phyloP scores from a whole-genome alignment of 805 yeast species.

The Wickerhamiella alocasiicola region DNA sequence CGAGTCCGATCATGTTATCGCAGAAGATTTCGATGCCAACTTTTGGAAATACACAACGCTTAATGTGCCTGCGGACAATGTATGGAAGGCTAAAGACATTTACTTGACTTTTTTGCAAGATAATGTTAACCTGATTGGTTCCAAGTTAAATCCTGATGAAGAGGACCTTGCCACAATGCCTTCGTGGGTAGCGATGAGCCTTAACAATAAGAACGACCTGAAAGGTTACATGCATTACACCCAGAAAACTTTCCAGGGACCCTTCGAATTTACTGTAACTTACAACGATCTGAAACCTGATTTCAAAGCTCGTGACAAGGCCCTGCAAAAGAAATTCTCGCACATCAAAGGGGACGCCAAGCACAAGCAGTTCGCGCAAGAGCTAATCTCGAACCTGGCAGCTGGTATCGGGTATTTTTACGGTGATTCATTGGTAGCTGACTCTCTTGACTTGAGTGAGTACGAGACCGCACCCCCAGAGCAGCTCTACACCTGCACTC shows the following conservation, averaged over 20 bases:
- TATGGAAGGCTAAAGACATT: slow-evolving; percentile 71
- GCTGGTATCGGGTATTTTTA: slow-evolving; percentile 87
- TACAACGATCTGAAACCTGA: slow-evolving; percentile 38
- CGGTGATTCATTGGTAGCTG: slow-evolving; percentile 69
- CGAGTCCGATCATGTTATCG: slow-evolving; percentile 40
- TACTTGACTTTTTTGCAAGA: slow-evolving; percentile 60
- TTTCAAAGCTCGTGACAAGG: slow-evolving; percentile 28
- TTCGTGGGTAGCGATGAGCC: slow-evolving; percentile 33
- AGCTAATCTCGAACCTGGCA: slow-evolving; percentile 63
- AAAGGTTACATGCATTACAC: slow-evolving; percentile 69
- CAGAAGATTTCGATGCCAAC: slow-evolving; percentile 22
- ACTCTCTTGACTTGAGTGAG: slow-evolving; percentile 42
- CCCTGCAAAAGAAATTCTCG: slow-evolving; percentile 30
- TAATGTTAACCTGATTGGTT: slow-evolving; percentile 39
- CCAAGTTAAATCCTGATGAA: slow-evolving; percentile 24
- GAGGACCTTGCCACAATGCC: slow-evolving; percentile 26
- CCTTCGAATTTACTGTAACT: slow-evolving; percentile 59
- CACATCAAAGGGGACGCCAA: slow-evolving; percentile 38
- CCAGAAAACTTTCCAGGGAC: slow-evolving; percentile 64
- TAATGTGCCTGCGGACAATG: slow-evolving; percentile 53
- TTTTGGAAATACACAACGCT: slow-evolving; percentile 56
- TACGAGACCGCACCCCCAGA: background rate
- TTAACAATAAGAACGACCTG: slow-evolving; percentile 42
- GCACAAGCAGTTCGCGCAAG: slow-evolving; percentile 54
- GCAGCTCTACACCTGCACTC: slow-evolving; percentile 61